Evolutionary conservation across 192 early-diverging fungal species (phyloP).

Genomic region (Glomus cerebriforme): DNA sequence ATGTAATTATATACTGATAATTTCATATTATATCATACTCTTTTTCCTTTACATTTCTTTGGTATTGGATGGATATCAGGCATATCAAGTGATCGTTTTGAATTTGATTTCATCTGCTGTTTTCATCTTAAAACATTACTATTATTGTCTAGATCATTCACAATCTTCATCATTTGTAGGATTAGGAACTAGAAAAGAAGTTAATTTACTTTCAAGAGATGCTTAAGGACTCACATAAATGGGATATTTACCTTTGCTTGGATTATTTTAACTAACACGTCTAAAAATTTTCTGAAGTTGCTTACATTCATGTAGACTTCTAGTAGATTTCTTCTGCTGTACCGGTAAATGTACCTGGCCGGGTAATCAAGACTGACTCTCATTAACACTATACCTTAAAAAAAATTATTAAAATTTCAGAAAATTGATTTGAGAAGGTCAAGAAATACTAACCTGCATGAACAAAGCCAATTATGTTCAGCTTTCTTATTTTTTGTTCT

Average conservation of each 20-base stretch:
- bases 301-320: conserved; percentile 32
- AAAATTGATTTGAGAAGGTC: not conserved
- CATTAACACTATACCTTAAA: conserved; percentile 35
- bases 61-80: conserved; percentile 35
- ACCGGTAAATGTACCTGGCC: conserved; percentile 33
- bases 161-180: conserved; percentile 32
- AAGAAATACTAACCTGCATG: conserved; percentile 33
- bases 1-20: too few species aligned
- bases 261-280: conserved; percentile 32
- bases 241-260: conserved; percentile 32
- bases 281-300: conserved; percentile 30
- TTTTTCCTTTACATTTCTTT: conserved; percentile 22
- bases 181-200: conserved; percentile 31
- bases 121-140: conserved; percentile 32
- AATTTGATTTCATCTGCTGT: conserved; percentile 17
- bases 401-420: conserved; percentile 20
- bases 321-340: conserved; percentile 31
- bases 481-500: conserved; percentile 33
- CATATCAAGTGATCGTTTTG: not conserved
- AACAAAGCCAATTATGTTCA: conserved; percentile 33
- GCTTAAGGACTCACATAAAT: conserved; percentile 4
- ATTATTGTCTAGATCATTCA: conserved; percentile 16
- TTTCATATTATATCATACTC: too few species aligned
- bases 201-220: conserved; percentile 23
- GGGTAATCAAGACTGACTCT: conserved; percentile 34